Conservation (phyloP, 2,329 filamentous ascomycete species). For the Verticillium nubilum region DNA sequence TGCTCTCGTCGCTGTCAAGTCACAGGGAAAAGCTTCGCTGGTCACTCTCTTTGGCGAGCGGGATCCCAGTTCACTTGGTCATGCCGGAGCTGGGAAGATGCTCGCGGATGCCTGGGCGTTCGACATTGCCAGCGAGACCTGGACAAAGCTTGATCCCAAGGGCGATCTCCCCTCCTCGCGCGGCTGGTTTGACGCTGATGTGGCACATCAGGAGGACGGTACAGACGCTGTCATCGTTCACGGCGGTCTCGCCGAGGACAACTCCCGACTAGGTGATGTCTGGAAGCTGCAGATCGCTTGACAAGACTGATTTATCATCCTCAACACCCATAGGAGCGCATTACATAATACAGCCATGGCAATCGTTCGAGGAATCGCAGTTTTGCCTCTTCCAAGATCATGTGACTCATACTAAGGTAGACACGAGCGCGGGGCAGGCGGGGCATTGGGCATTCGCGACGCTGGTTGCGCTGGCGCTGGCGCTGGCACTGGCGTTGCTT, state of each 20-base stretch:
- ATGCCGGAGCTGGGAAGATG: conserved; percentile 34
- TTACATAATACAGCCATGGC: not conserved
- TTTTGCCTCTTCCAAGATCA: not conserved
- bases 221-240: conserved; percentile 24
- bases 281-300: conserved; percentile 22
- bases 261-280: conserved; percentile 30
- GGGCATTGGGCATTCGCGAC: not conserved
- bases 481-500: not conserved
- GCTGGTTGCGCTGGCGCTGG: not conserved
- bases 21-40: conserved; percentile 18
- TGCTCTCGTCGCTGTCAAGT: conserved; percentile 17
- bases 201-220: conserved; percentile 7
- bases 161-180: conserved; percentile 21
- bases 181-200: conserved; percentile 35
- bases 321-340: not conserved
- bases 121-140: conserved; percentile 22
- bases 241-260: conserved; percentile 31
- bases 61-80: conserved; percentile 29
- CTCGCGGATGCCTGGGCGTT: conserved; percentile 33
- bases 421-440: not conserved
- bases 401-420: not conserved
- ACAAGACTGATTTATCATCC: not conserved
- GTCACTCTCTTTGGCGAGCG: conserved; percentile 33
- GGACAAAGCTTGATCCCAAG: conserved; percentile 19
- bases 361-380: not conserved